Evolutionary conservation across 306 rosid species (phyloP).

Genomic region (Castanopsis chinensis): DNA sequence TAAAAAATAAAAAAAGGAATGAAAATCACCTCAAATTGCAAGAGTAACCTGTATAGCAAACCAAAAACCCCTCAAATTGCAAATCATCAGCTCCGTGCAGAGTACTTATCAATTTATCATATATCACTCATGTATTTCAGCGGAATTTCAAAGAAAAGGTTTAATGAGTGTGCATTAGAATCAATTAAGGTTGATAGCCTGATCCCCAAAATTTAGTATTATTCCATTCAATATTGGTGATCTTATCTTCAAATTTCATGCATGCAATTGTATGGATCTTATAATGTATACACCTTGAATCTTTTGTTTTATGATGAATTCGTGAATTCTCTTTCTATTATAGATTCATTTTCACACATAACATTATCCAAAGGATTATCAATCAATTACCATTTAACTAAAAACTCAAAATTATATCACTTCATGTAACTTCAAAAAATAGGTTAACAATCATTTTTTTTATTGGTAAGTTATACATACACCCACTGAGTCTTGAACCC

Average conservation of each 20-base stretch:
- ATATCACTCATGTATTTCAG: neutral
- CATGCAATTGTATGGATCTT: neutral
- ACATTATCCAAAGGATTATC: neutral
- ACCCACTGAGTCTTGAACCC: too few relatives aligned
- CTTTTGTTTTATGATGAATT: too few relatives aligned
- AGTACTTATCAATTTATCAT: neutral
- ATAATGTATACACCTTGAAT: neutral
- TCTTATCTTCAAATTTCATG: neutral
- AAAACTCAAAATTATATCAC: neutral
- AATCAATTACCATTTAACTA: neutral
- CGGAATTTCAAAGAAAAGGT: neutral
- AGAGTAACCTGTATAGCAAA: neutral
- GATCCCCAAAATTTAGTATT: neutral
- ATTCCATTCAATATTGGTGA: neutral
- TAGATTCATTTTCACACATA: neutral
- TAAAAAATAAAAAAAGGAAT: neutral
- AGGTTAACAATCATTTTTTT: neutral
- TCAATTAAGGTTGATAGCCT: neutral
- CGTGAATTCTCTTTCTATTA: too few relatives aligned
- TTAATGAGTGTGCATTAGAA: neutral
- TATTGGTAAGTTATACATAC: too few relatives aligned
- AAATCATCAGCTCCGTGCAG: neutral
- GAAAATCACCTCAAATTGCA: conserved; percentile 4
- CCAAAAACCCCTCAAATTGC: neutral
- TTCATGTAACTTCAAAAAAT: neutral